Base-by-base conservation (phyloP, 768 basidiomycete species). In the Russula olivacea region DNA sequence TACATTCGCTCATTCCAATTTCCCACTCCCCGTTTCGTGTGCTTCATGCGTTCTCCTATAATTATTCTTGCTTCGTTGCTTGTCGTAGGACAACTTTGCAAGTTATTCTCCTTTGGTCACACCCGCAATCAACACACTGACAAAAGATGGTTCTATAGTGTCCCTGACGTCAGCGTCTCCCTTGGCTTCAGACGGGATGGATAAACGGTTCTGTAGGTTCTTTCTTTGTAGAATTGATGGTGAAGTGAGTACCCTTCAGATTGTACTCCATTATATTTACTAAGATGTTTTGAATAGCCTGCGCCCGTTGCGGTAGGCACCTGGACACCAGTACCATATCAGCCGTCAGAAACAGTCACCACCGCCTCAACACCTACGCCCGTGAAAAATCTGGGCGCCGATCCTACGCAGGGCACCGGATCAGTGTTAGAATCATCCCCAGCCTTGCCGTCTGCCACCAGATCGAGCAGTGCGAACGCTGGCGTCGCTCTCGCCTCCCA, bases 401-500 rank as follows among this genome's bases (percentile, higher is more conserved):
- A 11, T 53, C 1, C 23, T 2, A 43, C 0, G 19, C 14, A 32
- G 3, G n/a, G 32, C 17, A 12, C 55, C 45, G 43, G 3, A n/a
- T 41, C 47, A 6, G n/a, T 1, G 30, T 3, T 36, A 11, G 15
- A 55, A 17, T n/a, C 63, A 32, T 25, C 6, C 32, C 15, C 23
- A 2, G 14, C 1, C 23, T 5, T 6, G n/a, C 10, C 36, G 17
- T 30, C 5, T 3, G 51, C 3, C 11, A 41, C 52, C 4, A 6
- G 17, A 6, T 51, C 9, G 21, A 50, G 21, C 6, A 55, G 21
- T 1, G 40, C 41, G 32, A 64, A 64, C 54, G 54, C 58, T 55
- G 59, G 63, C 48, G 59, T 56, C 17, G 48, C 59, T 8, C 54
- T 60, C 21, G n/a, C 59, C 32, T 45, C 41, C 12, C 48, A 49